These are phyloP conservation scores for Casaregolazyma lundiana DNA, from an alignment of 1,139 yeast genomes.

Conservation along the genomic window DNA sequence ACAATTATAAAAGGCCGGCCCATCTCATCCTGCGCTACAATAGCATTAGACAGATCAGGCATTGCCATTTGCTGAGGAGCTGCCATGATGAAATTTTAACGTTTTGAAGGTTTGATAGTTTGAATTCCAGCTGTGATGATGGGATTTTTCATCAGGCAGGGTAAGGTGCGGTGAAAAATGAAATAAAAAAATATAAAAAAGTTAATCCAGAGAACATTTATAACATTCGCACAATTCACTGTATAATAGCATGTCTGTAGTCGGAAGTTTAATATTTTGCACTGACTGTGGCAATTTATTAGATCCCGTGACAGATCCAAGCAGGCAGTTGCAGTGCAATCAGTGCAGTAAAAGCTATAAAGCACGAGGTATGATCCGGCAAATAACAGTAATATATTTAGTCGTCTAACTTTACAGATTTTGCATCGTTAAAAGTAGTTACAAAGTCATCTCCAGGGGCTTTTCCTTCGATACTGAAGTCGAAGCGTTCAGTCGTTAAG, in stretches of 20 bases:
- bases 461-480: conserved; percentile 77
- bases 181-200: not conserved
- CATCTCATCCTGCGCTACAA: conserved; percentile 98
- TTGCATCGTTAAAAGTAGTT: conserved; percentile 75
- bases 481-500: conserved; percentile 86
- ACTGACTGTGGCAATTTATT: conserved; percentile 88
- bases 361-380: conserved; percentile 30
- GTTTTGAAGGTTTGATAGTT: not conserved
- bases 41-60: conserved; percentile 97
- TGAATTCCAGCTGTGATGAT: not conserved
- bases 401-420: conserved; percentile 35
- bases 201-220: not conserved
- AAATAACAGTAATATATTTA: not conserved
- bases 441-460: conserved; percentile 87
- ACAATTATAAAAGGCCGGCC: conserved; percentile 98
- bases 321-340: conserved; percentile 50
- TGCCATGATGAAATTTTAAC: conserved; percentile 14
- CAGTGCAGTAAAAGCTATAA: conserved; percentile 62
- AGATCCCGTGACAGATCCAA: conserved; percentile 54
- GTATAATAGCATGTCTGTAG: conserved; percentile 65
- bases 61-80: conserved; percentile 49
- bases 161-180: not conserved
- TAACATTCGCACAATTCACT: not conserved
- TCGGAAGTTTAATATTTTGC: conserved; percentile 92
- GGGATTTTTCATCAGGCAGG: not conserved